phyloP scores from a whole-genome alignment of 768 basidiomycete genomes.

The Boletus rex-veris region DNA sequence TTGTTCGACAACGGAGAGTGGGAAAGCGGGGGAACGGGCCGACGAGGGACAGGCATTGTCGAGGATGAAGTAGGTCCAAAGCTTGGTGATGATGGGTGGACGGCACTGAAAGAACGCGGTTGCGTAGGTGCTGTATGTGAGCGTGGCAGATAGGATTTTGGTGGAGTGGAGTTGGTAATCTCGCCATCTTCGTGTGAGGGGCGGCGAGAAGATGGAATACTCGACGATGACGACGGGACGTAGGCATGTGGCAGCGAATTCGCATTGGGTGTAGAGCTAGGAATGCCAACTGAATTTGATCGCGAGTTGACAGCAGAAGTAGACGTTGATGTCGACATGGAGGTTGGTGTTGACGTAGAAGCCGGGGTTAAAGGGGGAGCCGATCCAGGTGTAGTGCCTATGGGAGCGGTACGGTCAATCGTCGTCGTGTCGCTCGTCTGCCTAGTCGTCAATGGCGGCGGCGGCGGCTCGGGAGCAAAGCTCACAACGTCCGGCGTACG shows the following conservation, averaged over 20 bases:
- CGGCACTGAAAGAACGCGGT: slow-evolving; percentile 42
- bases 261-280: slow-evolving; percentile 4
- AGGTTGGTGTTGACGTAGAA: slow-evolving; percentile 10
- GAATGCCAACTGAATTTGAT: slow-evolving; percentile 23
- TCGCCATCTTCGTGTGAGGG: slow-evolving; percentile 53
- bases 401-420: background rate
- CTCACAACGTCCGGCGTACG: slow-evolving; percentile 21
- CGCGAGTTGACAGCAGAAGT: slow-evolving; percentile 23
- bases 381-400: background rate
- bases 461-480: slow-evolving; percentile 31
- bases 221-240: slow-evolving; percentile 5
- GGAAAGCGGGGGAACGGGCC: slow-evolving; percentile 30
- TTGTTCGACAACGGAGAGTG: slow-evolving; percentile 29
- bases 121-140: slow-evolving; percentile 45
- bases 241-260: background rate
- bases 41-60: slow-evolving; percentile 24
- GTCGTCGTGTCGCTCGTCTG: slow-evolving; percentile 15
- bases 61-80: slow-evolving; percentile 23
- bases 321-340: slow-evolving; percentile 24
- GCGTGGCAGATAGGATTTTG: slow-evolving; percentile 35
- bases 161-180: slow-evolving; percentile 39
- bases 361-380: slow-evolving; percentile 1
- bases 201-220: slow-evolving; percentile 21
- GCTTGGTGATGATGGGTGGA: slow-evolving; percentile 25
- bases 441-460: slow-evolving; percentile 28